Percentiles rank a stretch among this genome's conserved stretches.
Conservation (phyloP, 768 basidiomycete species). For the Naganishia vaughanmartiniae region DNA sequence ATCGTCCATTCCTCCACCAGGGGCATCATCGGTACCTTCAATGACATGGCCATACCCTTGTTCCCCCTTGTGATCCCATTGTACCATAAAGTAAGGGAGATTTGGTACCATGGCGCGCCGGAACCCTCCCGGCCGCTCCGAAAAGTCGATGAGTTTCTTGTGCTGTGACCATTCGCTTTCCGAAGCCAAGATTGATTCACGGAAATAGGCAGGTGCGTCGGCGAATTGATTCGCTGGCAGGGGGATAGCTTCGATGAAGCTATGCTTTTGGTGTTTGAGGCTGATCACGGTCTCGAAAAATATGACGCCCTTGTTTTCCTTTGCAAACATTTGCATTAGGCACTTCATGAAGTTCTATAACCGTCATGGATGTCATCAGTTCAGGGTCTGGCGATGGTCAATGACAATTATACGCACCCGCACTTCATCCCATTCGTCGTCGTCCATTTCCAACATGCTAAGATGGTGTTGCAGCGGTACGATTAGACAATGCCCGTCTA, state of each 20-base stretch:
- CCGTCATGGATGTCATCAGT: neutral
- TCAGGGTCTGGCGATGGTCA: neutral
- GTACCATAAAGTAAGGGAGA: conserved; percentile 97
- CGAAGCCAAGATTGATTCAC: conserved; percentile 88
- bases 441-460: conserved; percentile 85
- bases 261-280: conserved; percentile 84
- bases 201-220: conserved; percentile 86
- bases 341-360: conserved; percentile 80
- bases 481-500: conserved; percentile 87
- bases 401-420: conserved; percentile 59
- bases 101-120: conserved; percentile 92
- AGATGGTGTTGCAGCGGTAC: conserved; percentile 94
- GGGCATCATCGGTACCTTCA: conserved; percentile 74
- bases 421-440: conserved; percentile 98
- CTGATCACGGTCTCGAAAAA: conserved; percentile 92
- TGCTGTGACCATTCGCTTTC: conserved; percentile 98
- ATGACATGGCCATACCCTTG: conserved; percentile 98
- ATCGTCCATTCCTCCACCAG: conserved; percentile 56
- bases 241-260: conserved; percentile 89
- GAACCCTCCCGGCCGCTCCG: conserved; percentile 84
- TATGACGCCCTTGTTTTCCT: conserved; percentile 86
- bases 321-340: conserved; percentile 88
- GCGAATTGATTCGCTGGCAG: conserved; percentile 85
- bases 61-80: conserved; percentile 96
- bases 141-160: conserved; percentile 93